Conservation (phyloP, 2,329 filamentous ascomycete genomes). For the Penicillium fuscoglaucum region DNA sequence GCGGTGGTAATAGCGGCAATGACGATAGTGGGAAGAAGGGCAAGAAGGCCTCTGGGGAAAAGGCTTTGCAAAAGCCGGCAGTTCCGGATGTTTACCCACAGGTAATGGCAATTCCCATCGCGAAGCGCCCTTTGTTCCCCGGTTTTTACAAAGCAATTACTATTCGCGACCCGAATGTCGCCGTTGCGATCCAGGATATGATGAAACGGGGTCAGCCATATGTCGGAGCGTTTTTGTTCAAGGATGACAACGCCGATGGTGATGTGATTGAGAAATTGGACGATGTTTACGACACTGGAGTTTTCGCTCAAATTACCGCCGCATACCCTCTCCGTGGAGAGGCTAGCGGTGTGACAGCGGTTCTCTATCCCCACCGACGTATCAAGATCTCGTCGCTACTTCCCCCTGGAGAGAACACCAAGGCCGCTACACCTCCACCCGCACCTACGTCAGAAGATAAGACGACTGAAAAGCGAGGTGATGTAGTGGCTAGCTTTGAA, state of each 20-base stretch:
- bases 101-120: constrained; percentile 95
- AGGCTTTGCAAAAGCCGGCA: constrained; percentile 78
- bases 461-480: constrained; percentile 72
- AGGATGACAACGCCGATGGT: constrained; percentile 90
- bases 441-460: constrained; percentile 40
- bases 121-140: constrained; percentile 88
- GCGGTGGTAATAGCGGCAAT: constrained; percentile 49
- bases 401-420: constrained; percentile 56
- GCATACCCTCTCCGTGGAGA: constrained; percentile 85
- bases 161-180: constrained; percentile 88
- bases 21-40: constrained; percentile 70
- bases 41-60: constrained; percentile 66
- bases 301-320: constrained; percentile 97
- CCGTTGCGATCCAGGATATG: constrained; percentile 90
- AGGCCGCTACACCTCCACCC: constrained; percentile 30
- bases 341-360: constrained; percentile 81
- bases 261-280: constrained; percentile 88
- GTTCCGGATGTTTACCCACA: constrained; percentile 96
- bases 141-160: constrained; percentile 99
- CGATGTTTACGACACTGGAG: constrained; percentile 93
- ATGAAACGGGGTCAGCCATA: constrained; percentile 97
- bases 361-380: constrained; percentile 91
- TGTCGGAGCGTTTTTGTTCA: constrained; percentile 94
- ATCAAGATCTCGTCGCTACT: constrained; percentile 86
- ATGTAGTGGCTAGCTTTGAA: constrained; percentile 96